Evolutionary conservation across 768 basidiomycete species (phyloP), one percentile per base, ranked within the genome.

Genomic region (Myochromella boudieri): DNA sequence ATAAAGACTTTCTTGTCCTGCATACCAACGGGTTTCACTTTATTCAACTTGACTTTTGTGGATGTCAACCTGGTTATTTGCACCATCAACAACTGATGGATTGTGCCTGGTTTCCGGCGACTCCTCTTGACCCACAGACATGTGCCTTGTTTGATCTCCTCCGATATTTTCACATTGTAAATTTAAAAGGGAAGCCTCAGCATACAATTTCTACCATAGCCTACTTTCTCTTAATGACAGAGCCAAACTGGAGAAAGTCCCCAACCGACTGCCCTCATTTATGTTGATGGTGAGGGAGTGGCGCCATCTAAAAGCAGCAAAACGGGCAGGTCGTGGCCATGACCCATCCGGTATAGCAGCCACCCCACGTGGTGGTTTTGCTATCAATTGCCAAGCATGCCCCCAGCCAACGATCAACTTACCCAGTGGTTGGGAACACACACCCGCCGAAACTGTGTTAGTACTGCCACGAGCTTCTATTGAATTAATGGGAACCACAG

Each of bases 61-160:
- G 58, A 12, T 61, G 60, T 25, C 9, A 20, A 1, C 34, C 22
- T 0, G 34, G 29, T 3, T 40, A 40, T 2, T 10, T 33, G 8
- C 34, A 28, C 4, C 18, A 37, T 22, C 34, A 44, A 14, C 60
- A 60, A 24, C 39, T 64, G 1, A 22, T 64, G 5, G 40, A 53
- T n/a, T 41, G 44, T 11, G 44, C 42, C 10, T 61, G 60, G 60
- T 59, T 43, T 27, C n/a, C n/a, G n/a, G n/a, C n/a, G n/a, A n/a
- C n/a, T n/a, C n/a, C n/a, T n/a, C n/a, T n/a, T n/a, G n/a, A 58
- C 62, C 62, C 54, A 5, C 46, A 59, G 38, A 55, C 55, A 1
- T 50, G 37, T 9, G 51, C 60, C 5, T 59, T 56, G 1, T 42
- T 61, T 14, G 34, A 28, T 8, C 25, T 60, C 14, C 46, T 65